Evolutionary conservation across 2,329 filamentous ascomycete species (phyloP), one percentile per base, ranked within the genome.

Genomic region (Diaporthe citrichinensis): DNA sequence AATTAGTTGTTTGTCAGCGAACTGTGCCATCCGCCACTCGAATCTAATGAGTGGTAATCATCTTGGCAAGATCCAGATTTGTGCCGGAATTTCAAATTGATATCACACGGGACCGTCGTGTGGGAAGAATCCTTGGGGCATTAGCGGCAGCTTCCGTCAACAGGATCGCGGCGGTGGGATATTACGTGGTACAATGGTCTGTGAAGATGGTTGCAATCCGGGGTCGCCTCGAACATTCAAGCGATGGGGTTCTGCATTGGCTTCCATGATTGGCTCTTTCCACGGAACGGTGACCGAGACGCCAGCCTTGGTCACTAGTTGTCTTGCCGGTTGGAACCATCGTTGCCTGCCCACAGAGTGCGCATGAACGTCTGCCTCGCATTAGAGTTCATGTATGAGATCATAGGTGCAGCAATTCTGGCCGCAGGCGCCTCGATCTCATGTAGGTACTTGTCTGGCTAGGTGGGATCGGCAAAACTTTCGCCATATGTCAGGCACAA

Each of bases 301-400:
- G 41, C 41, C 61, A 46, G 28, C 59, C 15, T 46, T 20, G 7
- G 20, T 49, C 10, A 34, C 41, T 25, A 46, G 25, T 28, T 20
- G 41, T 53, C 65, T 69, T 39, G 34, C 49, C 65, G 49, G 49
- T 28, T 51, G 65, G 34, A 20, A 41, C 31, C 34, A 20, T 41
- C 46, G 14, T 15, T 53, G 65, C 65, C 65, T 68, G 46, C 62
- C 55, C 46, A 28, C 31, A 36, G 10, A 12, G 12, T 67, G 62
- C 9, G 44, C 62, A 67, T 67, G 46, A 36, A n/a, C 28, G 49
- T 20, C 49, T 41, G 23, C 46, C 49, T 69, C 41, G 65, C 65
- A 69, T 69, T 39, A 69, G 49, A 53, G n/a, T 55, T 53, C 65
- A 55, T 69, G 65, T 41, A 55, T 41, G 46, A 69, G 65, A 53